These are phyloP conservation scores for Suhomyces prunicola DNA, from an alignment of 805 yeast genomes.

Conservation along the genomic window DNA sequence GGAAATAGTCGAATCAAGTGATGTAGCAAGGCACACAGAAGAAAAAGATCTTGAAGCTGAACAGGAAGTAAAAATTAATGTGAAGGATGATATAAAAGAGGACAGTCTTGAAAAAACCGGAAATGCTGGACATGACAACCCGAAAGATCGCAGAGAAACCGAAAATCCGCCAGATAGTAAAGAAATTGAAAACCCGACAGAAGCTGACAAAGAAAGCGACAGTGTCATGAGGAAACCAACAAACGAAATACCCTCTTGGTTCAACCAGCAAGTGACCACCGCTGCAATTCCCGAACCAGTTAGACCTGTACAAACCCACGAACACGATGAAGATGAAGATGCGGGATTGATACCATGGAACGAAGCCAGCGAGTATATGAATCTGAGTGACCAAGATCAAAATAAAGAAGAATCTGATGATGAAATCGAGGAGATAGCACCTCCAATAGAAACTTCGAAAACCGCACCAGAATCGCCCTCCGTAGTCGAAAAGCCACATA, in stretches of 20 bases:
- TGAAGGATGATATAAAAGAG: background rate
- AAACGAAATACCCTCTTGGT: conserved; percentile 27
- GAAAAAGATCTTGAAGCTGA: background rate
- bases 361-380: conserved; percentile 38
- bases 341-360: conserved; percentile 43
- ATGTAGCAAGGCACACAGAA: background rate
- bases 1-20: background rate
- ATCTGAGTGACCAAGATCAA: conserved; percentile 8
- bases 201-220: background rate
- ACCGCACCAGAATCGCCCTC: background rate
- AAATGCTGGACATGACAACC: background rate
- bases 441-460: conserved; percentile 1
- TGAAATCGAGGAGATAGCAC: conserved; percentile 6
- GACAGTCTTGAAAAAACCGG: background rate
- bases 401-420: conserved; percentile 7
- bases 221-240: background rate
- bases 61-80: background rate
- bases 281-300: background rate
- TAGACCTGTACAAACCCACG: background rate
- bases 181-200: background rate
- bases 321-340: conserved; percentile 2
- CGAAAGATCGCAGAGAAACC: background rate
- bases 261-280: conserved; percentile 10
- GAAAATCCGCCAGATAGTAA: background rate
- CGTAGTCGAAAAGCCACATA: background rate